Base-by-base conservation (phyloP, 345 rosid species). In the Odontarrhena argentea region DNA sequence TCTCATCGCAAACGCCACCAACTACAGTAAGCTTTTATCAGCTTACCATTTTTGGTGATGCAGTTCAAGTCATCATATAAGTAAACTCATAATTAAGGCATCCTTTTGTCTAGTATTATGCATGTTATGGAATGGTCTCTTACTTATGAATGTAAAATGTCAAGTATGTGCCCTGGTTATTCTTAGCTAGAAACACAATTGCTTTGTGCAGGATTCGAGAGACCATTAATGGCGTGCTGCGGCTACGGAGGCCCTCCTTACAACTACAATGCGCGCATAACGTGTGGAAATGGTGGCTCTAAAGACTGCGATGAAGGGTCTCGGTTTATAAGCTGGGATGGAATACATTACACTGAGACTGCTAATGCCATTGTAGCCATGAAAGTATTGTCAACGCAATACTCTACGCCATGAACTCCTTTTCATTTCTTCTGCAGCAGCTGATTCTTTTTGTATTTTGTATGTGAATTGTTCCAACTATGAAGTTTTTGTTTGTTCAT, bases 211-310 rank as follows among this genome's bases (percentile, higher is more conserved):
- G 97, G 91, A 57, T 86, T 91, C 69, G 65, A 73, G 18, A 88
- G 69, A 68, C 89, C 97, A 9, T 46, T 91, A 61, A 84, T 83
- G 88, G 87, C 97, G 0, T 91, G 97, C 48, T 91, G 97, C 11
- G 96, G 97, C 32, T 75, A 25, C n/a, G 96, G 97, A 63, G 96
- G 96, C 10, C 83, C 88, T 60, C 97, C 97, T 34, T 88, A 88
- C 67, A 88, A 91, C 47, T 91, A 85, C 77, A 64, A 91, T 45
- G 78, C 66, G 40, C 77, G 67, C 59, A 78, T 80, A 44, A 84
- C 94, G 2, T 91, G 97, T 70, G 88, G 96, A 1, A 63, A 78
- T 9, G 81, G 80, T 15, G 90, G 84, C 4, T 64, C 64, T 52
- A 64, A 65, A 9, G 79, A 71, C 8, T 92, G 96, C 38, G 40